Base-by-base conservation (phyloP, 371 early-diverging fungal species). In the Basidiobolus meristosporus region DNA sequence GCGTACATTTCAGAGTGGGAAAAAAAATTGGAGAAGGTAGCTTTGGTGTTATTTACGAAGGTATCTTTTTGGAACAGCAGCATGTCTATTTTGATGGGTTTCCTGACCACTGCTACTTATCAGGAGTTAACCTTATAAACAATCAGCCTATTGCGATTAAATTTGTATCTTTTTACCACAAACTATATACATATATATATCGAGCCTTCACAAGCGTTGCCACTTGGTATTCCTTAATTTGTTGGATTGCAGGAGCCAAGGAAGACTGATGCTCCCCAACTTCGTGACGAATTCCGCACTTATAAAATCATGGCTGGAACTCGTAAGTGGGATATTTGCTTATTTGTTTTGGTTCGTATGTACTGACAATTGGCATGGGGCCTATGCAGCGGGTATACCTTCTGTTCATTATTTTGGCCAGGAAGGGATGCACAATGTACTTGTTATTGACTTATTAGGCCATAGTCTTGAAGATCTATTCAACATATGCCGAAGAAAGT, bases 391-490 rank as follows among this genome's bases (percentile, higher is more conserved):
- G 30, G 93, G 93, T 37, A 73, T 96, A 31, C 95, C 97, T 1
- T 66, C 56, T 42, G 88, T 82, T 7, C 87, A 87, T 54, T 90
- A 91, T 60, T 96, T 90, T 70, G 95, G 92, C 19, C 87, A 86
- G 51, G 95, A 96, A 60, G 93, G 93, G 2, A 72, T 88, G 20
- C 87, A 93, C 55, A 91, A 90, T 57, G 70, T 91, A 14, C 68
- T 96, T 11, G 84, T 92, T 45, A 90, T 99, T 50, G 99, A 99
- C 56, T 59, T 98, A 47, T 73, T 99, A 14, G 98, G 99, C 4
- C 88, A 87, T 4, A 83, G 84, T 47, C 63, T 99, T n/a, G 98
- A 98, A 55, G 92, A 98, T 57, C 65, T 97, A 48, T 99, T 98
- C 66, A 91, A 90, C 50, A 68, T 85, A 56, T 93, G 97, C 52